Conservation (phyloP, 2,329 filamentous ascomycete species). For the Epichloe uncinata region DNA sequence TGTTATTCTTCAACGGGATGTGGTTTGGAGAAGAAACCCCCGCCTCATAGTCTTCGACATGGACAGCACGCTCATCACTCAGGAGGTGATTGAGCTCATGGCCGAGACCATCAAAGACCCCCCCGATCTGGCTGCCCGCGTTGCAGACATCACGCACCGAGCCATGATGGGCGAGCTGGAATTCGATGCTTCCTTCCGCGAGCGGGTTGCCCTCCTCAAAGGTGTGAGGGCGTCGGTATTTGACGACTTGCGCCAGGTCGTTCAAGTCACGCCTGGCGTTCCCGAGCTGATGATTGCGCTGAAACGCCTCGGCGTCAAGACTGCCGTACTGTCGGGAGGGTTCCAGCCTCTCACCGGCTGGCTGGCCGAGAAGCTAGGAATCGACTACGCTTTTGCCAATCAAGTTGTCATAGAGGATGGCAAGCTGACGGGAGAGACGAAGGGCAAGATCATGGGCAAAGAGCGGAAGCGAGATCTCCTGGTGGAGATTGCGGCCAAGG, state of each 20-base stretch:
- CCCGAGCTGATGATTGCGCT: conserved; percentile 59
- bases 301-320: conserved; percentile 68
- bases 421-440: conserved; percentile 57
- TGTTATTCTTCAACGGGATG: conserved; percentile 62
- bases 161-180: conserved; percentile 96
- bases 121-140: conserved; percentile 61
- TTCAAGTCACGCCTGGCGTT: conserved; percentile 75
- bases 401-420: conserved; percentile 54
- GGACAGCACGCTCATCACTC: conserved; percentile 93
- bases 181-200: conserved; percentile 72
- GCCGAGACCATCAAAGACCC: conserved; percentile 60
- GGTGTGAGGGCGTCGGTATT: conserved; percentile 72
- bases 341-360: conserved; percentile 83
- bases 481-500: conserved; percentile 53
- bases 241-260: conserved; percentile 56
- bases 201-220: conserved; percentile 66
- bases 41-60: conserved; percentile 93
- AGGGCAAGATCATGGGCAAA: conserved; percentile 60
- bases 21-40: conserved; percentile 63
- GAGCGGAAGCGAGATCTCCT: conserved; percentile 63
- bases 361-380: conserved; percentile 66
- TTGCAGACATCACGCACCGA: conserved; percentile 78
- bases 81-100: conserved; percentile 95
- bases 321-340: conserved; percentile 82
- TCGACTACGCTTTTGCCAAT: conserved; percentile 85